These are phyloP conservation scores for Zea luxurians DNA, from an alignment of 176 grass and related monocot genomes.

Conservation along the genomic window DNA sequence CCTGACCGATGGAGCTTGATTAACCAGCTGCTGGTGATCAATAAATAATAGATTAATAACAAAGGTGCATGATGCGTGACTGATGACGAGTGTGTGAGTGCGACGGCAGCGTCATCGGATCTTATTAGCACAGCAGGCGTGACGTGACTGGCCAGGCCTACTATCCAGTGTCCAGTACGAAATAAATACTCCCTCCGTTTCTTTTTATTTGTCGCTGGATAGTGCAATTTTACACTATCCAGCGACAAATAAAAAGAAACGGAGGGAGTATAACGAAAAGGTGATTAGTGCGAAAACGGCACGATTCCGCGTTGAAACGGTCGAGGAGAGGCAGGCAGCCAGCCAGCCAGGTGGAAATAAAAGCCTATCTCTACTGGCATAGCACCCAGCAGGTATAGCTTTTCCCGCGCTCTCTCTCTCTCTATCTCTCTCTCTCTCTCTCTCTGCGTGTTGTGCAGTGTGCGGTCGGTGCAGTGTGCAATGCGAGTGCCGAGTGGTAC, in stretches of 20 bases:
- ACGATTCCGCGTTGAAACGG: constrained; percentile 48
- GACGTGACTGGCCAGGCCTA: too few relatives aligned
- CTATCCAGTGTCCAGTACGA: too few relatives aligned
- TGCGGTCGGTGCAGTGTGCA: constrained; percentile 31
- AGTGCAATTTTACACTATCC: too few relatives aligned
- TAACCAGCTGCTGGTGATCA: neutral
- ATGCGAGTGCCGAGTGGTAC: neutral
- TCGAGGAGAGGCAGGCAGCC: neutral
- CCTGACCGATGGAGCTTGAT: neutral
- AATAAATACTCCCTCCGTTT: too few relatives aligned
- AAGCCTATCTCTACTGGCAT: neutral
- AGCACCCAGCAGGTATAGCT: too few relatives aligned
- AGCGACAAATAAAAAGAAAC: too few relatives aligned
- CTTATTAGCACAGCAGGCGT: neutral
- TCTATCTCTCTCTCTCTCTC: too few relatives aligned
- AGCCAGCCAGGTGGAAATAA: neutral
- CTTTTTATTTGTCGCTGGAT: too few relatives aligned
- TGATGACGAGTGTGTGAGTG: neutral
- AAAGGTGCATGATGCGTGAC: neutral
- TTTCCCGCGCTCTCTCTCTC: too few relatives aligned
- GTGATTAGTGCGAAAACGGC: constrained; percentile 11
- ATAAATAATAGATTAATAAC: neutral
- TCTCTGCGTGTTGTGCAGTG: neutral
- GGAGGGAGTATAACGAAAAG: too few relatives aligned
- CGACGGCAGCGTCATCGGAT: neutral